These are phyloP conservation scores for Chalara sp. DNA, from an alignment of 2,329 filamentous ascomycete genomes.

Conservation along the genomic window DNA sequence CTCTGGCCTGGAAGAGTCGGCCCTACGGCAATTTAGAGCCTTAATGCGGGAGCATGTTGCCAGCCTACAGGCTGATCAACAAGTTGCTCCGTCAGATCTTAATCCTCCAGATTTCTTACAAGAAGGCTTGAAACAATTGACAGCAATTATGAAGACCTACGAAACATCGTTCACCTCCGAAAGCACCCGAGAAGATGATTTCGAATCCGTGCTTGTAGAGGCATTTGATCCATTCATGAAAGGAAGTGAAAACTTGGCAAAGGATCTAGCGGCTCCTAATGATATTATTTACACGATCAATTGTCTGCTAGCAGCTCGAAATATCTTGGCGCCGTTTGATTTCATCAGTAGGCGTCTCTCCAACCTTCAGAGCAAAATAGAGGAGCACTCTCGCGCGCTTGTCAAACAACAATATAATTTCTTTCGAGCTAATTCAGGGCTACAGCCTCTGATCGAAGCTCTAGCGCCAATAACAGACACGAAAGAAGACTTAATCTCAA, in stretches of 20 bases:
- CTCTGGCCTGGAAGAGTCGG: constrained; percentile 62
- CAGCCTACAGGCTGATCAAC: constrained; percentile 64
- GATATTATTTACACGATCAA: constrained; percentile 68
- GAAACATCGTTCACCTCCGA: constrained; percentile 67
- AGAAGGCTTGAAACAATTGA: constrained; percentile 73
- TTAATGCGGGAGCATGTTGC: constrained; percentile 76
- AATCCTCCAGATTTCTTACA: constrained; percentile 73
- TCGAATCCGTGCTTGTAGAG: constrained; percentile 68
- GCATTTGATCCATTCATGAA: constrained; percentile 81
- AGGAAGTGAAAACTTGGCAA: constrained; percentile 64
- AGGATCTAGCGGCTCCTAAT: constrained; percentile 49
- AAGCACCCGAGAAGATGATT: constrained; percentile 56
- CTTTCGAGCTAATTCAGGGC: constrained; percentile 68
- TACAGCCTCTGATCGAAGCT: constrained; percentile 56
- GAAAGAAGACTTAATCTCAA: constrained; percentile 47
- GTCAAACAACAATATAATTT: constrained; percentile 64
- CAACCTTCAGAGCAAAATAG: constrained; percentile 50
- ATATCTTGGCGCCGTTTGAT: constrained; percentile 48
- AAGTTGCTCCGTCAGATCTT: constrained; percentile 64
- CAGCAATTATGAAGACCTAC: constrained; percentile 75
- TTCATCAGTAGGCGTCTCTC: constrained; percentile 54
- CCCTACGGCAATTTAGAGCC: constrained; percentile 74
- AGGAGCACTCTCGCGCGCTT: constrained; percentile 49
- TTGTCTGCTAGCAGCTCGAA: constrained; percentile 54
- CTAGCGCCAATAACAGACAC: constrained; percentile 32